Conservation (phyloP, 768 basidiomycete species). For the Agrocybe chaxingu region DNA sequence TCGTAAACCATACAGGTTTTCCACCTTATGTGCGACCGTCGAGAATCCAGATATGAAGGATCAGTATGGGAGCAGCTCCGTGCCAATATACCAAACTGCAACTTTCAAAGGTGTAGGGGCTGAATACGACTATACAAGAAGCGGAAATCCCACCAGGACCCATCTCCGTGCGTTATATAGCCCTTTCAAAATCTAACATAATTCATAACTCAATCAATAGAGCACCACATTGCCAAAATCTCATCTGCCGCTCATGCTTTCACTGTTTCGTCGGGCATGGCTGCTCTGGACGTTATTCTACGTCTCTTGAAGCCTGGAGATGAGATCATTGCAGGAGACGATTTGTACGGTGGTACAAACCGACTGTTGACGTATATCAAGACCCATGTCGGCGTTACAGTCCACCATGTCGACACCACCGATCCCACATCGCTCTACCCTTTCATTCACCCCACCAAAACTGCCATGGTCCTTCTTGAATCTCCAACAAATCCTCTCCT, state of each 20-base stretch:
- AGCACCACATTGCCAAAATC: slow-evolving; percentile 96
- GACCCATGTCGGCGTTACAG: slow-evolving; percentile 82
- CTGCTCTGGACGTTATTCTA: slow-evolving; percentile 92
- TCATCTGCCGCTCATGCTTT: slow-evolving; percentile 90
- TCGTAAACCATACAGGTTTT: slow-evolving; percentile 80
- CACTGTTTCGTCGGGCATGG: slow-evolving; percentile 96
- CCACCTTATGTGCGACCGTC: slow-evolving; percentile 88
- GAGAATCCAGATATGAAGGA: slow-evolving; percentile 92
- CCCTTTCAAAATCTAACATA: neutral
- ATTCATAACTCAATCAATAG: slow-evolving; percentile 38
- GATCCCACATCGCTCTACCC: slow-evolving; percentile 59
- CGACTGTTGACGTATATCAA: slow-evolving; percentile 88
- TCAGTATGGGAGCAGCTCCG: slow-evolving; percentile 90
- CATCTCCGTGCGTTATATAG: slow-evolving; percentile 68
- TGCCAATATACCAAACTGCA: slow-evolving; percentile 97
- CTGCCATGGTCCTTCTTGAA: slow-evolving; percentile 94
- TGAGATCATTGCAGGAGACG: slow-evolving; percentile 94
- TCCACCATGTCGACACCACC: slow-evolving; percentile 94
- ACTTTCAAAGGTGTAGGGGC: slow-evolving; percentile 95
- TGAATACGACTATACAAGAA: slow-evolving; percentile 90
- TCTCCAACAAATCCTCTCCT: slow-evolving; percentile 96
- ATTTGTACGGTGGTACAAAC: slow-evolving; percentile 97
- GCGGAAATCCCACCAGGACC: slow-evolving; percentile 94
- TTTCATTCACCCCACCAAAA: slow-evolving; percentile 67
- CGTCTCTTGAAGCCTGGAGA: slow-evolving; percentile 94